A percentile compares a stretch with the other conserved stretches of the same genome.
Conservation (phyloP, 148 eudicot species). For the Rheum nobile region DNA sequence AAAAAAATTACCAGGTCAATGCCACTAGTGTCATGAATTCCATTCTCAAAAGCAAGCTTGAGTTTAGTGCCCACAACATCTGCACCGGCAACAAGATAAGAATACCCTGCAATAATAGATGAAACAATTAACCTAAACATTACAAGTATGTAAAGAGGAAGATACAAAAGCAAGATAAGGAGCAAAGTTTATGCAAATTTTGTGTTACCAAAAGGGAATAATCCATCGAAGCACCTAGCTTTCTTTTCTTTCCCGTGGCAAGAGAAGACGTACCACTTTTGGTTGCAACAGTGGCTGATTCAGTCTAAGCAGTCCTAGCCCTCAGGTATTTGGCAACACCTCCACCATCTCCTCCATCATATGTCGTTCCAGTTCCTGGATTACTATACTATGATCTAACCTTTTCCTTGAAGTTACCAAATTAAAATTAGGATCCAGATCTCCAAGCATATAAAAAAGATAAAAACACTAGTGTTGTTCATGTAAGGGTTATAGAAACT, state of each 20-base stretch:
- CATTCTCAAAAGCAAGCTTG: slow-evolving; percentile 89
- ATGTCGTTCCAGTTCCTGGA: slow-evolving; percentile 52
- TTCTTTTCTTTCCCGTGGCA: slow-evolving; percentile 55
- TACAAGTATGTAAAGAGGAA: not conserved
- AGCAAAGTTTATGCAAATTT: not conserved
- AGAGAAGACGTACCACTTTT: slow-evolving; percentile 24
- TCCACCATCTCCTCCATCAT: slow-evolving; percentile 32
- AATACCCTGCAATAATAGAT: slow-evolving; percentile 48
- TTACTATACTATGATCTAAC: slow-evolving; percentile 95
- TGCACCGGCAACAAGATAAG: slow-evolving; percentile 91
- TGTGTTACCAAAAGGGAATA: slow-evolving; percentile 59
- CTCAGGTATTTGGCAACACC: slow-evolving; percentile 85
- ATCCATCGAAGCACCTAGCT: slow-evolving; percentile 69
- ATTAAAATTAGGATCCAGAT: not conserved
- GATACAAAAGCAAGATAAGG: not conserved
- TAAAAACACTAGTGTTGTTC: not conserved
- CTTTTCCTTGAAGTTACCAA: slow-evolving; percentile 53
- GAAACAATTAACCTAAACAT: not conserved
- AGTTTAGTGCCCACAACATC: slow-evolving; percentile 98
- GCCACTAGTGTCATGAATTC: slow-evolving; percentile 87
- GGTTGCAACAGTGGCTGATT: slow-evolving; percentile 17
- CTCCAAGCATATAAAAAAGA: not conserved
- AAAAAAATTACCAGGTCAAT: slow-evolving; percentile 67
- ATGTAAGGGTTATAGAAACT: slow-evolving; percentile 14
- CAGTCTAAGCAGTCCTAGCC: slow-evolving; percentile 31